Percentiles rank a stretch among this genome's conserved stretches.
Conservation (phyloP, 1,139 yeast species). For the Hyphopichia wangnamkhiaoensis region DNA sequence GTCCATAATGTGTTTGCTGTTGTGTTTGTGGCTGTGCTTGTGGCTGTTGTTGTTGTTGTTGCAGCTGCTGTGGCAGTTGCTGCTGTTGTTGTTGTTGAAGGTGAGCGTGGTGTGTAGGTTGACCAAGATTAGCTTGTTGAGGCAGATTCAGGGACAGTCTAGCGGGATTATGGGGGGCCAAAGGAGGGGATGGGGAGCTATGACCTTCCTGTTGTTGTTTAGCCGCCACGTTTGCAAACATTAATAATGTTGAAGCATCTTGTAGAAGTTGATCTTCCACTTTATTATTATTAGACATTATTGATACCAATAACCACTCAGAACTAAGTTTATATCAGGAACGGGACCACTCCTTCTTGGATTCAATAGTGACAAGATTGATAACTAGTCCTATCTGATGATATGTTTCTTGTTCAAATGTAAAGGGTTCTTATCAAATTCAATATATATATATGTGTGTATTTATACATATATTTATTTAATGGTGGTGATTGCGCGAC, state of each 20-base stretch:
- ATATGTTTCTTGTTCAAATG: no score
- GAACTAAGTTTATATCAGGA: no score
- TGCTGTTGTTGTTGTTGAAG: slow-evolving; percentile 4
- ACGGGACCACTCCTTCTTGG: no score
- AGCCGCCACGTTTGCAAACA: slow-evolving; percentile 63
- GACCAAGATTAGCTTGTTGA: slow-evolving; percentile 5
- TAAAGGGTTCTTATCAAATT: no score
- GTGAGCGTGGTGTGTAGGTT: slow-evolving; percentile 4
- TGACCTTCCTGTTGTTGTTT: slow-evolving; percentile 32
- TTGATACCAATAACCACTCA: no score
- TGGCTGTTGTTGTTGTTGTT: slow-evolving; percentile 7
- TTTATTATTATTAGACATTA: slow-evolving; percentile 1
- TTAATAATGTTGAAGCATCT: slow-evolving; percentile 65
- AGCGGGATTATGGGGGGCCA: slow-evolving; percentile 1
- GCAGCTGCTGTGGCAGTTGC: slow-evolving; percentile 5
- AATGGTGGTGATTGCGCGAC: no score
- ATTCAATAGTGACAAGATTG: no score
- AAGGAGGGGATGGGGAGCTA: slow-evolving; percentile 9
- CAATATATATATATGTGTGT: no score
- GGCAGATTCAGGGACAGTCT: slow-evolving; percentile 4
- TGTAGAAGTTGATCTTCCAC: slow-evolving; percentile 46
- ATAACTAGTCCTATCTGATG: no score
- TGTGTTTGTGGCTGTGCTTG: no score
- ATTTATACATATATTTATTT: no score
- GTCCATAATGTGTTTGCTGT: no score